Evolutionary conservation across 306 rosid species (phyloP).

Genomic region (Malus orientalis): DNA sequence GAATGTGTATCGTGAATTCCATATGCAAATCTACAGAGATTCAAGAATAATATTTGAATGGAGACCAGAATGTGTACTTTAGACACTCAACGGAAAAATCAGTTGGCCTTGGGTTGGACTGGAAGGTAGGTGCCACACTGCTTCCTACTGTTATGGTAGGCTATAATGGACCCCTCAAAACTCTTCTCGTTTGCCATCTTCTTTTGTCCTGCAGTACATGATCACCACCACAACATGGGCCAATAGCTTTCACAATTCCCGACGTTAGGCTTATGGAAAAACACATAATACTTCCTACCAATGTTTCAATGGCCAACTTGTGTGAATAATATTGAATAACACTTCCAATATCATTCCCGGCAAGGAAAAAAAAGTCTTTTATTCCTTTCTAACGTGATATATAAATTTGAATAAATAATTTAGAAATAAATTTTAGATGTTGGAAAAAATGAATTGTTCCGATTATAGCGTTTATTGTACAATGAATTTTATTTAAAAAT

Average conservation of each 20-base stretch:
- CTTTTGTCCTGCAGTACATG: not conserved
- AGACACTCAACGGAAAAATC: not conserved
- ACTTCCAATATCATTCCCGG: too few relatives aligned
- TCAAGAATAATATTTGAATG: not conserved
- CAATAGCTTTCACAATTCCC: not conserved
- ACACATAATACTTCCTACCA: too few relatives aligned
- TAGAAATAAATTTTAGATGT: too few relatives aligned
- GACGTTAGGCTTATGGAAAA: too few relatives aligned
- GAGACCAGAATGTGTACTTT: not conserved
- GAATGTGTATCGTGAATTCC: not conserved
- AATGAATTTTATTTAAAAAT: too few relatives aligned
- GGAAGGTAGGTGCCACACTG: not conserved
- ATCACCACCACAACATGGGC: not conserved
- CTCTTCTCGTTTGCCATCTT: not conserved
- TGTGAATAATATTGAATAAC: too few relatives aligned
- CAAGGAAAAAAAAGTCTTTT: too few relatives aligned
- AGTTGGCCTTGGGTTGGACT: not conserved
- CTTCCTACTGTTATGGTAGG: not conserved
- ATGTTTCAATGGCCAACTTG: too few relatives aligned
- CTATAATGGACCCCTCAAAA: not conserved
- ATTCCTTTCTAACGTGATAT: too few relatives aligned
- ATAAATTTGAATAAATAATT: too few relatives aligned
- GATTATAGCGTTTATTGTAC: too few relatives aligned
- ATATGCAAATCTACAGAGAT: not conserved
- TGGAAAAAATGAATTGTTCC: too few relatives aligned